Conservation (phyloP, 2,329 filamentous ascomycete genomes). For the Colletotrichum plurivorum region DNA sequence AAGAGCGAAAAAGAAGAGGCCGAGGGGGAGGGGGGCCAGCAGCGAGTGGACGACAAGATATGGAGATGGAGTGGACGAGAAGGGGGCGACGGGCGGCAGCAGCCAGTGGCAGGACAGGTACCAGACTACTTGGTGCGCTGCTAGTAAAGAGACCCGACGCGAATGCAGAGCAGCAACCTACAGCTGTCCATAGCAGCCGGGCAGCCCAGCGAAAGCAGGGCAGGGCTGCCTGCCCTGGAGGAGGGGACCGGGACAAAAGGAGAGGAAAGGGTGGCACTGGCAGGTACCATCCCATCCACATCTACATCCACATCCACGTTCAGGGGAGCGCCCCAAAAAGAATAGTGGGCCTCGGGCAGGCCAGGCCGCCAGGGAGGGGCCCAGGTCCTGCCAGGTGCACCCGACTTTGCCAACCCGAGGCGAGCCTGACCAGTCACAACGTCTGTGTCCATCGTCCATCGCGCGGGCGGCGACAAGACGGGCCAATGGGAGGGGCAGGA, state of each 20-base stretch:
- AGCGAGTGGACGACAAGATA: constrained; percentile 43
- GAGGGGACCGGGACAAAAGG: constrained; percentile 23
- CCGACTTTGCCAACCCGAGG: constrained; percentile 28
- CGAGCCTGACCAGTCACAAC: constrained; percentile 23
- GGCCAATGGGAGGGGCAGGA: constrained; percentile 31
- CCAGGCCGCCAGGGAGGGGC: constrained; percentile 30
- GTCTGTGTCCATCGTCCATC: background rate
- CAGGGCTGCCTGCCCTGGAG: constrained; percentile 23
- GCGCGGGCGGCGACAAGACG: constrained; percentile 21
- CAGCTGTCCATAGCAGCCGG: background rate
- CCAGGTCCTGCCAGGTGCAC: constrained; percentile 34
- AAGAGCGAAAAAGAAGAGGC: constrained; percentile 48
- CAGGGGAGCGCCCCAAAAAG: constrained; percentile 34
- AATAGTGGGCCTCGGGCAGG: constrained; percentile 30
- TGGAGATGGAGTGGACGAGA: constrained; percentile 49
- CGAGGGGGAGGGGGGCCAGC: constrained; percentile 48
- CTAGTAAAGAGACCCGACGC: too few species aligned
- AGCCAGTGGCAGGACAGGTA: constrained; percentile 4
- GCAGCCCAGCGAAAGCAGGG: constrained; percentile 10
- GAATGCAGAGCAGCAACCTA: too few species aligned
- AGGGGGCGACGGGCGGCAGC: constrained; percentile 50
- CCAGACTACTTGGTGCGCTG: too few species aligned
- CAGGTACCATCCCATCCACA: background rate
- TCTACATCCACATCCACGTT: background rate
- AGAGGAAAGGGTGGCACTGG: constrained; percentile 14